A percentile compares a stretch with the other conserved stretches of the same genome.
phyloP scores from a whole-genome alignment of 2,329 filamentous ascomycete genomes.

The Pseudogymnoascus sp. region DNA sequence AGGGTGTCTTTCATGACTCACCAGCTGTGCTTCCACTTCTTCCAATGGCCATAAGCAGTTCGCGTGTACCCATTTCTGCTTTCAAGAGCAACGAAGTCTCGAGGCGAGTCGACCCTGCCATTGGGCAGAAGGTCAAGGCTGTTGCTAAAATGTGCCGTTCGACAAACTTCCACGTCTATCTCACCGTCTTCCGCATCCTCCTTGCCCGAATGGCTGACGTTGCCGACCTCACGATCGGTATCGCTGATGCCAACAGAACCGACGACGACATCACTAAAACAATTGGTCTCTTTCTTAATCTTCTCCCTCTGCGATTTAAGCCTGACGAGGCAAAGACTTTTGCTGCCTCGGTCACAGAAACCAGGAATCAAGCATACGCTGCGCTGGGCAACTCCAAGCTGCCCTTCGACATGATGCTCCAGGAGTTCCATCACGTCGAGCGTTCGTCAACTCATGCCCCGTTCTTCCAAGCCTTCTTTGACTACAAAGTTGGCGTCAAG shows the following conservation, averaged over 20 bases:
- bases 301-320: conserved; percentile 39
- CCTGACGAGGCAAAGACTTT: conserved; percentile 25
- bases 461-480: conserved; percentile 20
- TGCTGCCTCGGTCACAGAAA: conserved; percentile 25
- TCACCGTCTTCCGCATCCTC: conserved; percentile 35
- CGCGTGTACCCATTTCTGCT: conserved; percentile 19
- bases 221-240: conserved; percentile 40
- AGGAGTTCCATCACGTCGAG: conserved; percentile 18
- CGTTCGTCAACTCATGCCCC: conserved; percentile 18
- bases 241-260: conserved; percentile 38
- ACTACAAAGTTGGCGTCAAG: conserved; percentile 19
- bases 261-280: conserved; percentile 29
- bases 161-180: conserved; percentile 41
- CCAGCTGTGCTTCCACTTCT: conserved; percentile 30
- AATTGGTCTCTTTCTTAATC: conserved; percentile 43
- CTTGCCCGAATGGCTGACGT: conserved; percentile 30
- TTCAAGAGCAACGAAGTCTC: conserved; percentile 19
- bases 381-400: conserved; percentile 19
- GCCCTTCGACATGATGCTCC: conserved; percentile 20
- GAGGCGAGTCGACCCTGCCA: conserved; percentile 15
- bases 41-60: conserved; percentile 23
- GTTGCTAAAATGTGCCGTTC: conserved; percentile 22
- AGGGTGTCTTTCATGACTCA: conserved; percentile 19
- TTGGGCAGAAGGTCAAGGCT: conserved; percentile 22
- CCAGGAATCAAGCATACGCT: conserved; percentile 16